These are phyloP conservation scores for Pyricularia sp. DNA, from an alignment of 2,329 filamentous ascomycete genomes.

Conservation along the genomic window DNA sequence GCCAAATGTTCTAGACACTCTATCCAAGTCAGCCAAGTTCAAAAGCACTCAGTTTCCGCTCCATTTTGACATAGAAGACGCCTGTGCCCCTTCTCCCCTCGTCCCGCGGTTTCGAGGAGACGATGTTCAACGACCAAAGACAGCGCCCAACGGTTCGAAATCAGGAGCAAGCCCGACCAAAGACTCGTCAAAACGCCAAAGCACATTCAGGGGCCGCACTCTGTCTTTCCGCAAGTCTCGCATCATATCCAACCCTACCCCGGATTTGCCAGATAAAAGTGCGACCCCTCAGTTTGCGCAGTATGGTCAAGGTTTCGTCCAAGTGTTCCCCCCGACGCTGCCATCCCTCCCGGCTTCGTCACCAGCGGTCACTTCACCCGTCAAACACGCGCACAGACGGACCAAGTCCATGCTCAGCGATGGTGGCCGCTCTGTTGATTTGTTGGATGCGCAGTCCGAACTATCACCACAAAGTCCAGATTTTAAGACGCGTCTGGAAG, in stretches of 20 bases:
- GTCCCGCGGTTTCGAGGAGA: slow-evolving; percentile 20
- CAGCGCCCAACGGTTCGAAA: slow-evolving; percentile 17
- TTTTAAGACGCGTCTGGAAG: slow-evolving; percentile 38
- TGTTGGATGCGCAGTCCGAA: slow-evolving; percentile 48
- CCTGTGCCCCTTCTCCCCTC: slow-evolving; percentile 19
- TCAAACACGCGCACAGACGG: slow-evolving; percentile 13
- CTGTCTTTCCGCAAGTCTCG: slow-evolving; percentile 4
- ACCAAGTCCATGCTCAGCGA: slow-evolving; percentile 23
- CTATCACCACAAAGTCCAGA: slow-evolving; percentile 31
- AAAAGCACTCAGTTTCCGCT: slow-evolving; percentile 15
- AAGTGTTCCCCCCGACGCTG: slow-evolving; percentile 1
- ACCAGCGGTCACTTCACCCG: background rate
- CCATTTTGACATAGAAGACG: slow-evolving; percentile 11
- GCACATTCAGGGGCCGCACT: background rate
- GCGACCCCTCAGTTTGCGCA: slow-evolving; percentile 4
- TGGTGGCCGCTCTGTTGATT: slow-evolving; percentile 32
- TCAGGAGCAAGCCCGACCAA: background rate
- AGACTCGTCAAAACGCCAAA: background rate
- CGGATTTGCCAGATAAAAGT: background rate
- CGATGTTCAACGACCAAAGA: slow-evolving; percentile 24
- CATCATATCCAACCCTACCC: background rate
- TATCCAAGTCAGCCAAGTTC: slow-evolving; percentile 22
- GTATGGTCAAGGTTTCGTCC: slow-evolving; percentile 3
- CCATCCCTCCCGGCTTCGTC: background rate
- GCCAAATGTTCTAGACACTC: slow-evolving; percentile 23